Evolutionary conservation across 2,329 filamentous ascomycete genomes (phyloP).

Genomic region (Paecilomyces dactylethromorphus): DNA sequence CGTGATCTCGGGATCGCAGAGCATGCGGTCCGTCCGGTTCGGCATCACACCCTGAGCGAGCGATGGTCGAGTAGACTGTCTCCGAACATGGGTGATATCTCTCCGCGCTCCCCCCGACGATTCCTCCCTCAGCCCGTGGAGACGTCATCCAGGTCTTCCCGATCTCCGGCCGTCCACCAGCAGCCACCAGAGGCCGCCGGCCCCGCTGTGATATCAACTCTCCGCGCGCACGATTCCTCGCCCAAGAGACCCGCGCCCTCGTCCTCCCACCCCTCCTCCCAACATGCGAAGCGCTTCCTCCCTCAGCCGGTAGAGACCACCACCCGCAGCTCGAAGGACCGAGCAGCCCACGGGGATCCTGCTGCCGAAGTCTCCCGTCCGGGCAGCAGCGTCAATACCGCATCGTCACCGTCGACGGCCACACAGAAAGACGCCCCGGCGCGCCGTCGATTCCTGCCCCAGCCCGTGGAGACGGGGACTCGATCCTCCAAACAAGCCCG

Average conservation of each 20-base stretch:
- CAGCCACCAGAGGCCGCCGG: not conserved
- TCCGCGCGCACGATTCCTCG: no score
- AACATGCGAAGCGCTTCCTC: constrained; percentile 22
- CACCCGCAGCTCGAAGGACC: constrained; percentile 31
- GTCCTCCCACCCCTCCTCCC: not conserved
- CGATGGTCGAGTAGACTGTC: not conserved
- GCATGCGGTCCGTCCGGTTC: not conserved
- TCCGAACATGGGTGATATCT: constrained; percentile 15
- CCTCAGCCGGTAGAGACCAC: constrained; percentile 39
- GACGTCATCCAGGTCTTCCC: constrained; percentile 22
- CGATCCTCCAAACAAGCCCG: constrained; percentile 37
- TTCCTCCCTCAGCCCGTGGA: constrained; percentile 28
- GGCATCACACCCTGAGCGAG: not conserved
- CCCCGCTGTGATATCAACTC: not conserved
- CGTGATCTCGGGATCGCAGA: not conserved
- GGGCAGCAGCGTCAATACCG: constrained; percentile 1
- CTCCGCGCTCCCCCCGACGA: constrained; percentile 14
- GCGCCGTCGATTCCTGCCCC: constrained; percentile 6
- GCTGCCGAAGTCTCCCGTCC: no score
- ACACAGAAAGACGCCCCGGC: constrained; percentile 1
- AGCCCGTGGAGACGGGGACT: constrained; percentile 38
- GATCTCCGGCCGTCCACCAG: not conserved
- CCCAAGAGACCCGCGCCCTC: not conserved
- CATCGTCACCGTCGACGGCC: not conserved
- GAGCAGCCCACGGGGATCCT: constrained; percentile 10